Conservation (phyloP, 2,329 filamentous ascomycete genomes). For the Aspergillus sp. region DNA sequence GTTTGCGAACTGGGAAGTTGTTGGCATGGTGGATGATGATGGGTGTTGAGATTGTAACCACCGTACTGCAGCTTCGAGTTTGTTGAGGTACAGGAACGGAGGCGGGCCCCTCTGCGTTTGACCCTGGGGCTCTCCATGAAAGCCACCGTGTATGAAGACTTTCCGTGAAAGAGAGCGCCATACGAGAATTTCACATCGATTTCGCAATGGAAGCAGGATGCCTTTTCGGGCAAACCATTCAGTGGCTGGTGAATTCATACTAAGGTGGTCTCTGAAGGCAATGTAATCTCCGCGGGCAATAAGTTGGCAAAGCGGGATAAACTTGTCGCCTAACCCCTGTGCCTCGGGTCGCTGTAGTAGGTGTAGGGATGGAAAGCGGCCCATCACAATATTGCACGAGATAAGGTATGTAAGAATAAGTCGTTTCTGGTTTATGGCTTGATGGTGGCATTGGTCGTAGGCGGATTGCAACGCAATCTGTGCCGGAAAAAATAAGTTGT, state of each 20-base stretch:
- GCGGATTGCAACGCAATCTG: slow-evolving; percentile 73
- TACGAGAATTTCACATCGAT: slow-evolving; percentile 75
- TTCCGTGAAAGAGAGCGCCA: slow-evolving; percentile 81
- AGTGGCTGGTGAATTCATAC: slow-evolving; percentile 53
- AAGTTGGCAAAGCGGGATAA: slow-evolving; percentile 70
- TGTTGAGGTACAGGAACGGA: slow-evolving; percentile 71
- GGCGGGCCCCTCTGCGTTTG: slow-evolving; percentile 54
- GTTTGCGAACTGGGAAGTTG: not conserved
- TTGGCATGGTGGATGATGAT: slow-evolving; percentile 1
- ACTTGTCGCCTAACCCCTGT: slow-evolving; percentile 62
- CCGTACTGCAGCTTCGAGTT: slow-evolving; percentile 64
- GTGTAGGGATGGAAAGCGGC: slow-evolving; percentile 70
- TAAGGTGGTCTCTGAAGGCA: slow-evolving; percentile 69
- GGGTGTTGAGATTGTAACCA: slow-evolving; percentile 57
- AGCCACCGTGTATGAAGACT: slow-evolving; percentile 75
- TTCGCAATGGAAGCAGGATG: slow-evolving; percentile 72
- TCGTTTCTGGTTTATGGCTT: slow-evolving; percentile 65
- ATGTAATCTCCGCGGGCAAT: slow-evolving; percentile 73
- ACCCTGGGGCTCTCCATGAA: slow-evolving; percentile 54
- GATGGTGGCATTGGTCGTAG: slow-evolving; percentile 71
- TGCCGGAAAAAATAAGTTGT: slow-evolving; percentile 77
- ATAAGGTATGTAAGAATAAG: slow-evolving; percentile 83
- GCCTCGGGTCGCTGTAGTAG: slow-evolving; percentile 73
- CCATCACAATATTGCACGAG: slow-evolving; percentile 77
- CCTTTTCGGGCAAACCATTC: slow-evolving; percentile 75